Conservation (phyloP, 2,329 filamentous ascomycete species). For the Colletotrichum siamense region DNA sequence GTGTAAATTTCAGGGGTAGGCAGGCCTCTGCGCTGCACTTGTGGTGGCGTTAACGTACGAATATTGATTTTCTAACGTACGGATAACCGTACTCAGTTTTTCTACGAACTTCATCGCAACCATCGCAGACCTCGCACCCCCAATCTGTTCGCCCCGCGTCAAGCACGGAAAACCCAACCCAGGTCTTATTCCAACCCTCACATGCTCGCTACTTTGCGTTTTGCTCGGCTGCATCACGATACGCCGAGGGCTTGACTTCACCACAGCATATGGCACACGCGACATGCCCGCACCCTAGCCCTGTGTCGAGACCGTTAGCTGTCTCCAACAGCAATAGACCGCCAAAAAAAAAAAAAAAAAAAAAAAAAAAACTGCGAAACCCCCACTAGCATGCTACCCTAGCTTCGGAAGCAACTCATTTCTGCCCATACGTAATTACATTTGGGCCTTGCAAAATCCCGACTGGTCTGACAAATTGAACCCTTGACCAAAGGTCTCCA, state of each 20-base stretch:
- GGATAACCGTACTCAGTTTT: neutral
- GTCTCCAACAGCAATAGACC: neutral
- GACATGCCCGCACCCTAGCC: neutral
- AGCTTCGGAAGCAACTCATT: neutral
- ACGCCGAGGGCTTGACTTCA: neutral
- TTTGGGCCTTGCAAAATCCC: neutral
- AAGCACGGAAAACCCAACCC: neutral
- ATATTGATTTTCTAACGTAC: too few relatives aligned
- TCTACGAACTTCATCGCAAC: neutral
- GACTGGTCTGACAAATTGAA: constrained; percentile 4
- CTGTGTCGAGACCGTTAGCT: neutral
- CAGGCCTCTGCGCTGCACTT: too few relatives aligned
- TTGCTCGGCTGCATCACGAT: neutral
- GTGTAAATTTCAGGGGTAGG: neutral
- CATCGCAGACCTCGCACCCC: neutral
- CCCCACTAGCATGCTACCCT: neutral
- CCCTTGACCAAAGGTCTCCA: constrained; percentile 1
- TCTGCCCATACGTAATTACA: constrained; percentile 8
- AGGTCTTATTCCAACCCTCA: neutral
- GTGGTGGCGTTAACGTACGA: too few relatives aligned
- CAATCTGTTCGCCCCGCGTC: neutral
- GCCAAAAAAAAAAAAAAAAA: neutral
- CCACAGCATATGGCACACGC: neutral
- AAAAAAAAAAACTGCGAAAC: neutral
- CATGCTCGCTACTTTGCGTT: neutral